phyloP scores from a whole-genome alignment of 306 rosid genomes.

The Chamaecrista fasciculata region DNA sequence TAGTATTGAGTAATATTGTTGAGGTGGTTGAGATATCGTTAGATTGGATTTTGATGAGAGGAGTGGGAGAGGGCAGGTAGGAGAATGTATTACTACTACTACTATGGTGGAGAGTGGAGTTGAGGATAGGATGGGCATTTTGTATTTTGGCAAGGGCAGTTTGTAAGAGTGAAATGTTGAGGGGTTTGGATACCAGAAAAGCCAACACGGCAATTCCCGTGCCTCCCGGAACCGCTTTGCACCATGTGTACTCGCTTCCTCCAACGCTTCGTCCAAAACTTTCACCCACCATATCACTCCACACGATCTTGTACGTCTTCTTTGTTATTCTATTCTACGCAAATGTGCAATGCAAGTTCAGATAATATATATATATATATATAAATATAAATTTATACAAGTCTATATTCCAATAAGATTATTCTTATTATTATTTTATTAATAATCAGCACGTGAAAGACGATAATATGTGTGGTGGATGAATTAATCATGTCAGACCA shows the following conservation, averaged over 20 bases:
- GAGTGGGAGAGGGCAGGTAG: slow-evolving; percentile 34
- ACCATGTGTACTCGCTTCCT: slow-evolving; percentile 51
- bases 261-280: slow-evolving; percentile 39
- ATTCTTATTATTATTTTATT: too few relatives aligned
- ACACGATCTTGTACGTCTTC: background rate
- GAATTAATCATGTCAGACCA: too few relatives aligned
- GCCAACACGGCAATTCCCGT: slow-evolving; percentile 56
- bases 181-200: slow-evolving; percentile 33
- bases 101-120: slow-evolving; percentile 35
- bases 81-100: slow-evolving; percentile 35
- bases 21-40: slow-evolving; percentile 15
- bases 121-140: slow-evolving; percentile 58
- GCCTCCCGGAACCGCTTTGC: slow-evolving; percentile 51
- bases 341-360: too few relatives aligned
- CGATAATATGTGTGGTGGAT: too few relatives aligned
- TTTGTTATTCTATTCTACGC: too few relatives aligned
- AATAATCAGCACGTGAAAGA: too few relatives aligned
- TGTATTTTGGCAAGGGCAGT: slow-evolving; percentile 45
- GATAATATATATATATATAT: too few relatives aligned
- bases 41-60: slow-evolving; percentile 32
- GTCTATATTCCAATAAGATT: too few relatives aligned
- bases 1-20: slow-evolving; percentile 6
- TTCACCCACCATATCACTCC: background rate
- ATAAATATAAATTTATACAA: too few relatives aligned
- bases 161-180: slow-evolving; percentile 29